These are phyloP conservation scores for Berkeleyomyces rouxiae DNA, from an alignment of 2,329 filamentous ascomycete species.

Conservation along the genomic window DNA sequence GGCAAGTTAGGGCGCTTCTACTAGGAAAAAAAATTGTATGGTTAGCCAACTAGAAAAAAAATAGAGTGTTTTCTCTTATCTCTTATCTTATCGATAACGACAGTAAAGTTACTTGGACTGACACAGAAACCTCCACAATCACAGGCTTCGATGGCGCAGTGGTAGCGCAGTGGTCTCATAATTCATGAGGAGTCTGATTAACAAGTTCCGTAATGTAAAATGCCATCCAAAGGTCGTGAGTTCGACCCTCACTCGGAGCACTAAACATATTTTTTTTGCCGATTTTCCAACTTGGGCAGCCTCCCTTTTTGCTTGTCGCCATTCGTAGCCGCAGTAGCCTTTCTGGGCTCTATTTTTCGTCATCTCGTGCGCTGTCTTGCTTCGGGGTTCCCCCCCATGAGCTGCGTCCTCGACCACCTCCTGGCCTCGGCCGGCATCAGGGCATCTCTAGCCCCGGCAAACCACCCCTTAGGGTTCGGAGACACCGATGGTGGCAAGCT, in stretches of 20 bases:
- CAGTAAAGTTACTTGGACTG: not conserved
- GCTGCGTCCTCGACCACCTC: too few relatives aligned
- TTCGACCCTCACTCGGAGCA: constrained; percentile 15
- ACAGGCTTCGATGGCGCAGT: constrained; percentile 14
- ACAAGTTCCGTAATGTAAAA: constrained; percentile 3
- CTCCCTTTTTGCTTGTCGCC: not conserved
- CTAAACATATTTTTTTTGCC: not conserved
- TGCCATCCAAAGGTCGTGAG: constrained; percentile 15
- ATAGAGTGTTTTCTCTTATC: not conserved
- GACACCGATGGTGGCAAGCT: too few relatives aligned
- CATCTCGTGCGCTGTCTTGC: too few relatives aligned
- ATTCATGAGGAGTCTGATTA: constrained; percentile 12
- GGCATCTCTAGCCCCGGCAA: too few relatives aligned
- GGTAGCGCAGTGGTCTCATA: constrained; percentile 14
- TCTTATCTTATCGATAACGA: not conserved
- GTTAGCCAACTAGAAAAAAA: not conserved
- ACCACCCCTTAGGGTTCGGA: too few relatives aligned
- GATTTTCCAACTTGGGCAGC: not conserved
- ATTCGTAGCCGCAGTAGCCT: too few relatives aligned
- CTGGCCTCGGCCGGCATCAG: too few relatives aligned
- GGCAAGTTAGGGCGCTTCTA: not conserved
- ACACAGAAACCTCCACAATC: not conserved
- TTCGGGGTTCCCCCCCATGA: too few relatives aligned
- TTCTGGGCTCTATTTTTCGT: too few relatives aligned
- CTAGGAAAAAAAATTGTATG: not conserved